Conservation (phyloP, 495 filamentous ascomycete genomes). For the Tuber calosporum region DNA sequence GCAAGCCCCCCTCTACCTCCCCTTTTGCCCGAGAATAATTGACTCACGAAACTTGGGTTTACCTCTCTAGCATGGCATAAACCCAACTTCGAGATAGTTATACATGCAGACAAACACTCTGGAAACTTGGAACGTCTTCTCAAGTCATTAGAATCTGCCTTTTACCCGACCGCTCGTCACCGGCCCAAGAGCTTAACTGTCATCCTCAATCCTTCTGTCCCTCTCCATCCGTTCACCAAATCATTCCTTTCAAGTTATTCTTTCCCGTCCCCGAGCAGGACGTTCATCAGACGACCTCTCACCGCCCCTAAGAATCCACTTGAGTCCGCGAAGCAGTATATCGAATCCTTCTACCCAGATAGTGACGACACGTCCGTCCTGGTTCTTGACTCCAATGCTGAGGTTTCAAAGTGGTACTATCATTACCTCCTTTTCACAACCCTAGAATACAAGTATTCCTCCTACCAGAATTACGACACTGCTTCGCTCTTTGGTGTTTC, state of each 20-base stretch:
- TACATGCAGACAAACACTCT: slow-evolving; percentile 53
- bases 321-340: slow-evolving; percentile 51
- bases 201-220: slow-evolving; percentile 56
- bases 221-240: slow-evolving; percentile 49
- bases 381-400: slow-evolving; percentile 55
- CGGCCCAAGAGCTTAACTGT: slow-evolving; percentile 47
- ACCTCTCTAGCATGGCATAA: slow-evolving; percentile 50
- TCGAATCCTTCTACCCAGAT: slow-evolving; percentile 59
- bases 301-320: slow-evolving; percentile 41
- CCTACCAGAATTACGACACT: slow-evolving; percentile 41
- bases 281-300: slow-evolving; percentile 48
- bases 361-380: slow-evolving; percentile 54
- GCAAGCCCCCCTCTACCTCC: slow-evolving; percentile 11
- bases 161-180: slow-evolving; percentile 50
- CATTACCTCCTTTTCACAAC: slow-evolving; percentile 58
- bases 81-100: slow-evolving; percentile 55
- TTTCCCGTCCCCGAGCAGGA: slow-evolving; percentile 51
- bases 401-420: slow-evolving; percentile 59
- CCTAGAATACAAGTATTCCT: slow-evolving; percentile 57
- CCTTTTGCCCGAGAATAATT: slow-evolving; percentile 11
- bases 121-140: slow-evolving; percentile 57
- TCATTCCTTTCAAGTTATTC: slow-evolving; percentile 49
- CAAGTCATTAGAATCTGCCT: slow-evolving; percentile 54
- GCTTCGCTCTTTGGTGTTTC: slow-evolving; percentile 53
- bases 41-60: slow-evolving; percentile 13